Base-by-base conservation (phyloP, 805 yeast species). In the Ogataea chonburiensis region DNA sequence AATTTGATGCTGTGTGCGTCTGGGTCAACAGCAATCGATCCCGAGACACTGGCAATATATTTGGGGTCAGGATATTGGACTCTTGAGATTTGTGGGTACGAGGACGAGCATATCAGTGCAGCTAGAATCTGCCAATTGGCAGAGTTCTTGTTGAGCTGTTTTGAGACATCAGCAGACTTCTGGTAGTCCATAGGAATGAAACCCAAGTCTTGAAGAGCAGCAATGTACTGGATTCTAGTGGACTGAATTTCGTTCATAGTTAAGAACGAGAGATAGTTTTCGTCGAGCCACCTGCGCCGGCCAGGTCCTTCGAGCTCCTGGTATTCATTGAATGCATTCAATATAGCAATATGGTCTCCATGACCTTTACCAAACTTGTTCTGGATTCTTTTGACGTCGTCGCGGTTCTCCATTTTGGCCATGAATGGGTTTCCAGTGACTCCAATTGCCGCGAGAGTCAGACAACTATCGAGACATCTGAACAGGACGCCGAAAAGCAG, bases 1-100 rank as follows among this genome's bases (percentile, higher is more conserved):
- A 79, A 76, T 53, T 80, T 82, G 40, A 82, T 81, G 40, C 70
- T 66, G 38, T 69, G 73, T 2, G 89, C 84, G 52, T 89, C 96
- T 0, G 88, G 85, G 50, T 89, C 96, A n/a, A 77, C 70, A 36
- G 85, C 89, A 28, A 91, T 71, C 0, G 97, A 75, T 15, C 98
- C 98, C 0, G 79, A 71, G 21, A 80, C 64, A 1, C 86, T 77
- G 23, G 79, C 73, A 28, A 77, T 63, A 56, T 64, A 91, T 52
- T 84, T 86, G 3, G 89, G 77, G 43, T 86, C 88, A 0, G 98
- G 97, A 14, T 77, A 64, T 50, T 83, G 87, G 3, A 87, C 85
- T 43, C 86, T 70, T 0, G 93, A 89, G 21, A 87, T 67, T 37
- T 84, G 82, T 0, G 98, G 98, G 51, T 82, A 85, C 49, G 81